Evolutionary conservation across 2,329 filamentous ascomycete genomes (phyloP).

Genomic region (Exutisphaerella laricina): DNA sequence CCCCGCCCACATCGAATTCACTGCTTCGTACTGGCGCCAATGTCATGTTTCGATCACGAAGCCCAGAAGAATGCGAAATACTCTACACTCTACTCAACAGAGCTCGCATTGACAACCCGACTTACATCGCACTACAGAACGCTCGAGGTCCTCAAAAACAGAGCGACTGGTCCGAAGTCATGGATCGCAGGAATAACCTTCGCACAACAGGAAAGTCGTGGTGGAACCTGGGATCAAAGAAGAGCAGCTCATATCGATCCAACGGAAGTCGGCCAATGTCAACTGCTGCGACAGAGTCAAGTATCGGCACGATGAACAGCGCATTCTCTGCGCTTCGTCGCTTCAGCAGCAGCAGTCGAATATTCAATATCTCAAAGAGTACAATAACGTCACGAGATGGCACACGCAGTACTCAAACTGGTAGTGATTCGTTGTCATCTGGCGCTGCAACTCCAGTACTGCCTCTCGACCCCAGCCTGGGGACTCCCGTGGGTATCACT

Average conservation of each 20-base stretch:
- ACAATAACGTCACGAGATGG: constrained; percentile 58
- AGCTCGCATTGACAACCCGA: constrained; percentile 85
- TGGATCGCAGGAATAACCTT: constrained; percentile 47
- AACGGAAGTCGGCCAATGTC: constrained; percentile 51
- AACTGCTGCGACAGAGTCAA: constrained; percentile 63
- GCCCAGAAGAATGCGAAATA: constrained; percentile 68
- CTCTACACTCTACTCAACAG: constrained; percentile 85
- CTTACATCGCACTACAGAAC: constrained; percentile 73
- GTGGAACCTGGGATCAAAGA: constrained; percentile 50
- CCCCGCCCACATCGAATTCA: constrained; percentile 69
- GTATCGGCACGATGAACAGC: constrained; percentile 68
- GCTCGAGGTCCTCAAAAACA: constrained; percentile 55
- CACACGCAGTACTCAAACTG: constrained; percentile 46
- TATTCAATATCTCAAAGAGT: constrained; percentile 79
- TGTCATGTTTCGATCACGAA: constrained; percentile 83
- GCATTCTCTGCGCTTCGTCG: constrained; percentile 73
- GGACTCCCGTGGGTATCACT: constrained; percentile 58
- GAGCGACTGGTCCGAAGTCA: constrained; percentile 46
- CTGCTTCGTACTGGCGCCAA: constrained; percentile 65
- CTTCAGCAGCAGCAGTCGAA: constrained; percentile 62
- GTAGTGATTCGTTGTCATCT: constrained; percentile 56
- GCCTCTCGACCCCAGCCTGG: constrained; percentile 29
- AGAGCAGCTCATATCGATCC: constrained; percentile 51
- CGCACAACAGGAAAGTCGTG: constrained; percentile 44
- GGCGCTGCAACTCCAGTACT: constrained; percentile 37